phyloP scores from a whole-genome alignment of 768 basidiomycete genomes.

The Boletus rex-veris region DNA sequence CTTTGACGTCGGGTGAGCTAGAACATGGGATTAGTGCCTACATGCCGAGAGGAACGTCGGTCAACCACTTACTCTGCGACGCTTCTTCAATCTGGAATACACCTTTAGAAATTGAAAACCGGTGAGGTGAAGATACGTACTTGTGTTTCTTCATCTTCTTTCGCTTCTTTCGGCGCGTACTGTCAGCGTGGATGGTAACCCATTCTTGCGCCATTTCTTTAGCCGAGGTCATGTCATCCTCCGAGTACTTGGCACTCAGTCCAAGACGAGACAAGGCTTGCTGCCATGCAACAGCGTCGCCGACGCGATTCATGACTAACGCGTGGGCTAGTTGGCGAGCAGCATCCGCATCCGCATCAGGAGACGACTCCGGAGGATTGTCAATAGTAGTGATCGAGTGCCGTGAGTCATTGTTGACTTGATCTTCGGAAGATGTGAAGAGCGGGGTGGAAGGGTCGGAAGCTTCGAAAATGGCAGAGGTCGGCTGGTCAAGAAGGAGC shows the following conservation, averaged over 20 bases:
- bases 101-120: slow-evolving; percentile 9
- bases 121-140: slow-evolving; percentile 43
- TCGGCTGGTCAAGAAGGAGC: slow-evolving; percentile 61
- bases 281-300: slow-evolving; percentile 66
- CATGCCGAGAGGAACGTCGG: not conserved
- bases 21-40: slow-evolving; percentile 15
- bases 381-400: slow-evolving; percentile 32
- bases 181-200: slow-evolving; percentile 70
- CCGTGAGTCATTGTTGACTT: slow-evolving; percentile 28
- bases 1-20: slow-evolving; percentile 46
- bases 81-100: slow-evolving; percentile 73
- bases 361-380: slow-evolving; percentile 46
- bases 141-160: slow-evolving; percentile 99
- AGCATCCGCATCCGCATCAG: slow-evolving; percentile 75
- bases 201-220: slow-evolving; percentile 56
- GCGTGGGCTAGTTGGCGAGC: slow-evolving; percentile 77
- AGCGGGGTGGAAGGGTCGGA: slow-evolving; percentile 16
- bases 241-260: slow-evolving; percentile 48
- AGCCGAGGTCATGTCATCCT: slow-evolving; percentile 48
- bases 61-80: slow-evolving; percentile 65
- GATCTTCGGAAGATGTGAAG: slow-evolving; percentile 16
- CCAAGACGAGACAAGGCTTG: slow-evolving; percentile 62
- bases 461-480: slow-evolving; percentile 51
- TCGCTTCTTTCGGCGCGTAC: slow-evolving; percentile 78
- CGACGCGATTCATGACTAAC: slow-evolving; percentile 63